These are phyloP conservation scores for Exserohilum turcica DNA, from an alignment of 2,329 filamentous ascomycete genomes.

Conservation along the genomic window DNA sequence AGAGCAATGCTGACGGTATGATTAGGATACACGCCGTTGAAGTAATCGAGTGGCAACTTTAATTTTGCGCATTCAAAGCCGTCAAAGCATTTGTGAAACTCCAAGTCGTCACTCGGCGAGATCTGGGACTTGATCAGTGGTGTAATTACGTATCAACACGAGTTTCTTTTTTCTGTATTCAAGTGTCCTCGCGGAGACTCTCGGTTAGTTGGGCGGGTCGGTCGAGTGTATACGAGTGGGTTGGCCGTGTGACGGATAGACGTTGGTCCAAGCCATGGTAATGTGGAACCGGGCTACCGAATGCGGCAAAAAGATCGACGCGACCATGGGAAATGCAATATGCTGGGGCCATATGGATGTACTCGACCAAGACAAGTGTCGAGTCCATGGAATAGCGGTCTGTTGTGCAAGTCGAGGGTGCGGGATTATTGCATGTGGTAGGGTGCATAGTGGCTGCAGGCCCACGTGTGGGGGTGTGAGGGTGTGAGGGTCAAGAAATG, in stretches of 20 bases:
- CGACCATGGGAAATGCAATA: neutral
- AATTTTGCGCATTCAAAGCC: slow-evolving; percentile 44
- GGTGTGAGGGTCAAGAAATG: slow-evolving; percentile 5
- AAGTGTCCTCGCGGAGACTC: neutral
- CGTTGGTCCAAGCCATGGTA: neutral
- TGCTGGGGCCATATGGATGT: neutral
- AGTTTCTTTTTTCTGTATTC: neutral
- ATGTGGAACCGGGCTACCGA: neutral
- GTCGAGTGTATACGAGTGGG: neutral
- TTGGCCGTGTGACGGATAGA: neutral
- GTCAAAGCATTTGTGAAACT: slow-evolving; percentile 41
- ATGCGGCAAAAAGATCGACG: neutral
- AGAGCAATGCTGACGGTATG: slow-evolving; percentile 40
- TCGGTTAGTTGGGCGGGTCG: neutral
- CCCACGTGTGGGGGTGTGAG: slow-evolving; percentile 7
- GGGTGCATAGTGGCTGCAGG: slow-evolving; percentile 10
- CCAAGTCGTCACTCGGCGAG: slow-evolving; percentile 27
- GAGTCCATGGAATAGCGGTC: neutral
- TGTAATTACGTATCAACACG: neutral
- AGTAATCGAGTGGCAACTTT: slow-evolving; percentile 45
- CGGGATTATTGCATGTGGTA: slow-evolving; percentile 8
- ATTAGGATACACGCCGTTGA: slow-evolving; percentile 42
- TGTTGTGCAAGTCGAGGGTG: slow-evolving; percentile 3
- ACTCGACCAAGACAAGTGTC: neutral
- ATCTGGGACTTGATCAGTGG: slow-evolving; percentile 32